Percentiles rank a stretch among this genome's conserved stretches.
These are phyloP conservation scores for Rheum nobile DNA, from an alignment of 148 eudicot species.

Conservation along the genomic window DNA sequence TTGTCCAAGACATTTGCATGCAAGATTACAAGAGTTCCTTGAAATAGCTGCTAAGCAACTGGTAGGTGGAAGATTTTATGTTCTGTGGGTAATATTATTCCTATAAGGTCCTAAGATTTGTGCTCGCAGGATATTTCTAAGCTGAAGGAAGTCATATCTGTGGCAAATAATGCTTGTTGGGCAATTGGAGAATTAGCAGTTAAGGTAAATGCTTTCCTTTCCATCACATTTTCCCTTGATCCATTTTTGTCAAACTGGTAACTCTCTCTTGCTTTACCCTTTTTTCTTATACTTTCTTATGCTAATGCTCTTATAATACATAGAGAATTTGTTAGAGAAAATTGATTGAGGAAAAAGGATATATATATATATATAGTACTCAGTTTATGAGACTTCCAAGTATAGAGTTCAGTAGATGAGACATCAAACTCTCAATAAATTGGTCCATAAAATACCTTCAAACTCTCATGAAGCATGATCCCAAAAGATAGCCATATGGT, in stretches of 20 bases:
- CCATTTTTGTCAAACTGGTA: slow-evolving; percentile 1
- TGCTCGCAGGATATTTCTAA: slow-evolving; percentile 47
- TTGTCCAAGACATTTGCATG: slow-evolving; percentile 72
- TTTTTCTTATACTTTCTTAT: not conserved
- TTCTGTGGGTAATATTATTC: not conserved
- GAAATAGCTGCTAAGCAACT: slow-evolving; percentile 75
- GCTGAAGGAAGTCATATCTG: slow-evolving; percentile 75
- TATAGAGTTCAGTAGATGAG: not conserved
- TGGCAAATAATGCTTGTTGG: slow-evolving; percentile 99
- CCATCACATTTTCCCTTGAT: not conserved
- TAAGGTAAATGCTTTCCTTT: slow-evolving; percentile 39
- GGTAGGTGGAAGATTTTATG: slow-evolving; percentile 33
- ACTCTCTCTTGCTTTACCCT: not conserved
- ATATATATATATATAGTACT: not conserved
- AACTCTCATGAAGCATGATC: not conserved
- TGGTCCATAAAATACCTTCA: not conserved
- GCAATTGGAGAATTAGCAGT: slow-evolving; percentile 95
- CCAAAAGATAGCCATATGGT: too few species aligned
- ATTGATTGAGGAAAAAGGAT: not conserved
- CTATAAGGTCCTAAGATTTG: not conserved
- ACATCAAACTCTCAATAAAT: not conserved
- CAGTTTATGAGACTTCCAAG: not conserved
- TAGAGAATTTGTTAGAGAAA: not conserved
- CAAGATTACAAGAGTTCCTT: slow-evolving; percentile 68
- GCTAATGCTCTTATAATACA: not conserved